These are phyloP conservation scores for Plantago lanceolata DNA, from an alignment of 305 asterid species.

Conservation along the genomic window DNA sequence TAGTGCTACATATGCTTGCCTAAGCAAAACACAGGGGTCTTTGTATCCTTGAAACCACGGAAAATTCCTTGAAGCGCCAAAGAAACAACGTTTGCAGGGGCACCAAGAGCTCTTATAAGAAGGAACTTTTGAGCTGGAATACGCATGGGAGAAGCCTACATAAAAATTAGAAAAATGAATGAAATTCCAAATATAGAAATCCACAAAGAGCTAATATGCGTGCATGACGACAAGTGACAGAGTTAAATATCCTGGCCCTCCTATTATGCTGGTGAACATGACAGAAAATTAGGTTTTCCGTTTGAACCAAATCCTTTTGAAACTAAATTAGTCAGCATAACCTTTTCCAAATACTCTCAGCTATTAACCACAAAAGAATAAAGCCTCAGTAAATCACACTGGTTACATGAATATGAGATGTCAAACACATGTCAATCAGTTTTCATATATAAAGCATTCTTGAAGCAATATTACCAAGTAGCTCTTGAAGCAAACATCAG, in stretches of 20 bases:
- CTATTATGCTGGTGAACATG: slow-evolving; percentile 1
- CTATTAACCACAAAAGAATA: no score
- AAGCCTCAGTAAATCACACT: neutral
- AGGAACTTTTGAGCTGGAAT: slow-evolving; percentile 77
- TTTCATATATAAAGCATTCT: neutral
- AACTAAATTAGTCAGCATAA: neutral
- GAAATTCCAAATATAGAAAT: slow-evolving; percentile 14
- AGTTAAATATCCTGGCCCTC: slow-evolving; percentile 12
- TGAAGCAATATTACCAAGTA: neutral
- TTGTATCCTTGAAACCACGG: slow-evolving; percentile 95
- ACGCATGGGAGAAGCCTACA: slow-evolving; percentile 76
- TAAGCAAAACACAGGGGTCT: slow-evolving; percentile 84
- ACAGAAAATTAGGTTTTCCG: neutral
- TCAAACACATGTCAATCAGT: neutral
- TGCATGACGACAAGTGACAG: slow-evolving; percentile 1
- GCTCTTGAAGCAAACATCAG: neutral
- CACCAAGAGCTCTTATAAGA: slow-evolving; percentile 81
- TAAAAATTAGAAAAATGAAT: slow-evolving; percentile 18
- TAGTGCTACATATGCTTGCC: slow-evolving; percentile 39
- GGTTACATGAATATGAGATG: neutral
- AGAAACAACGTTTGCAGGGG: slow-evolving; percentile 94
- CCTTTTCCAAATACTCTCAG: neutral
- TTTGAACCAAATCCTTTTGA: neutral
- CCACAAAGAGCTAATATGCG: slow-evolving; percentile 12
- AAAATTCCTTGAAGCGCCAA: slow-evolving; percentile 96